Conservation (phyloP, 2,329 filamentous ascomycete species). For the Claviceps spartinae region DNA sequence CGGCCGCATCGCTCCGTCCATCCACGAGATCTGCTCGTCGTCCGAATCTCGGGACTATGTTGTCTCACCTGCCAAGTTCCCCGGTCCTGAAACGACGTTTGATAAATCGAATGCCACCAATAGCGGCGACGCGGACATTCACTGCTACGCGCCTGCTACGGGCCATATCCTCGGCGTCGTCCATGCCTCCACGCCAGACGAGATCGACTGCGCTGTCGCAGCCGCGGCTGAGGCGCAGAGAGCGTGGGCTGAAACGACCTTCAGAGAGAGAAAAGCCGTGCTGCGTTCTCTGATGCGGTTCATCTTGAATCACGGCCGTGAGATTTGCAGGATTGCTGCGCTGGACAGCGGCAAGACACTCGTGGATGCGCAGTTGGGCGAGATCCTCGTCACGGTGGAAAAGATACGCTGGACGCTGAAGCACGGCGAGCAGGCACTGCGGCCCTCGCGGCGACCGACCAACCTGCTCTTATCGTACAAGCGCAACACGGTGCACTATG, state of each 20-base stretch:
- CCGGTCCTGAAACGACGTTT: slow-evolving; percentile 40
- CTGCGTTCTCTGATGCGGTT: slow-evolving; percentile 70
- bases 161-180: slow-evolving; percentile 69
- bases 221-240: slow-evolving; percentile 62
- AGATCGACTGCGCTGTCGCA: slow-evolving; percentile 66
- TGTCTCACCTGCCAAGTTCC: slow-evolving; percentile 48
- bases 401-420: slow-evolving; percentile 89
- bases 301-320: slow-evolving; percentile 76
- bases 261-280: slow-evolving; percentile 63
- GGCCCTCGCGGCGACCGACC: slow-evolving; percentile 60
- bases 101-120: slow-evolving; percentile 49
- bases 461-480: slow-evolving; percentile 95
- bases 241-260: slow-evolving; percentile 65
- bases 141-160: slow-evolving; percentile 83
- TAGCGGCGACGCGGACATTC: slow-evolving; percentile 53
- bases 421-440: slow-evolving; percentile 74
- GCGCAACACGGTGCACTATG: slow-evolving; percentile 76
- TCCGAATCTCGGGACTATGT: slow-evolving; percentile 40
- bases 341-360: slow-evolving; percentile 94
- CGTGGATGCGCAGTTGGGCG: slow-evolving; percentile 84
- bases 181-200: slow-evolving; percentile 61
- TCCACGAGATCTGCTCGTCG: slow-evolving; percentile 14
- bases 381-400: slow-evolving; percentile 87
- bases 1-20: slow-evolving; percentile 12
- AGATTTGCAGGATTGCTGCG: slow-evolving; percentile 73